These are phyloP conservation scores for Chlamydomonas eustigma DNA, from an alignment of 139 green algal genomes.

Conservation along the genomic window DNA sequence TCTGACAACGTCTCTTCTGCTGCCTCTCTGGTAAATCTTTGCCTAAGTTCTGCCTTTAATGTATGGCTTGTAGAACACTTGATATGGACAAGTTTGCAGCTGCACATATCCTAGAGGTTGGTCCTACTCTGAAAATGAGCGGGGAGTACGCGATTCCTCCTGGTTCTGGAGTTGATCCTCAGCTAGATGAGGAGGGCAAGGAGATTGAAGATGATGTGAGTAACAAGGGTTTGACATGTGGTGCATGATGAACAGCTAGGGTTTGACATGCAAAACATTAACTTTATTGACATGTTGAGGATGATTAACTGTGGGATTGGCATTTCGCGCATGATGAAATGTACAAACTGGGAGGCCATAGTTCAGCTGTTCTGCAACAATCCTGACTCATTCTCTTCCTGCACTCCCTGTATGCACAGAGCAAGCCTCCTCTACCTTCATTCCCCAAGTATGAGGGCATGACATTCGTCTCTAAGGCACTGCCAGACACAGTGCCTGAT, in stretches of 20 bases:
- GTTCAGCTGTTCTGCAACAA: background rate
- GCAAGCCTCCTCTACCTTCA: conserved; percentile 43
- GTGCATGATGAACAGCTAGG: no score
- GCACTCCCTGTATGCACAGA: conserved; percentile 19
- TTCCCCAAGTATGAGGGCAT: conserved; percentile 62
- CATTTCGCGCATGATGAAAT: background rate
- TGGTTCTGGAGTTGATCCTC: conserved; percentile 29
- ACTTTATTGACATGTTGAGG: no score
- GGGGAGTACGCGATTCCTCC: conserved; percentile 50
- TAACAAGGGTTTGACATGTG: no score
- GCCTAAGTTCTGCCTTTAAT: background rate
- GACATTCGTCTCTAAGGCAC: conserved; percentile 23
- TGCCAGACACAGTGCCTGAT: conserved; percentile 29
- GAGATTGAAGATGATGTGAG: conserved; percentile 28
- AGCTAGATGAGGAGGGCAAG: conserved; percentile 48
- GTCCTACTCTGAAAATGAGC: conserved; percentile 43
- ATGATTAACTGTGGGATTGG: no score
- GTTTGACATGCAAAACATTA: no score
- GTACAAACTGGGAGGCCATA: conserved; percentile 18
- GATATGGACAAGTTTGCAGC: conserved; percentile 38
- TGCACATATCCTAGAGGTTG: conserved; percentile 38
- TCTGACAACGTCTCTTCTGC: no score
- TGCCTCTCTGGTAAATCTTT: no score
- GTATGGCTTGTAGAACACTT: conserved; percentile 21
- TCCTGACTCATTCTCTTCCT: background rate